phyloP scores from a whole-genome alignment of 306 rosid species.

The Prunus mira region DNA sequence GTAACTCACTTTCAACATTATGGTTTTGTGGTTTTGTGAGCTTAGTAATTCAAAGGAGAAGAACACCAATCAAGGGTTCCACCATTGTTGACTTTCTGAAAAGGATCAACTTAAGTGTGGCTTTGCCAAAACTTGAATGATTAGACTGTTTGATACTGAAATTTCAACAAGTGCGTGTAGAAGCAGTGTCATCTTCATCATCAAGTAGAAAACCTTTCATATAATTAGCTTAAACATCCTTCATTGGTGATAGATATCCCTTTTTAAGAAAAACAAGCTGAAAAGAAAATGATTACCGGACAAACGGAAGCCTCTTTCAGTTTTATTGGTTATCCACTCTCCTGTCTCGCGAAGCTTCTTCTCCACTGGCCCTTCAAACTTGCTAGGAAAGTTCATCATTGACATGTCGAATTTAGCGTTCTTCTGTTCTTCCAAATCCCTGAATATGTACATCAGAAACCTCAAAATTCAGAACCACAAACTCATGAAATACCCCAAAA shows the following conservation, averaged over 20 bases:
- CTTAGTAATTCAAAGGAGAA: no score
- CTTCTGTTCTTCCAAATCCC: slow-evolving; percentile 48
- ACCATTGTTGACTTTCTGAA: not conserved
- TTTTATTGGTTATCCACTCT: slow-evolving; percentile 54
- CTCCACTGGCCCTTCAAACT: slow-evolving; percentile 62
- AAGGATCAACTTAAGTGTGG: no score
- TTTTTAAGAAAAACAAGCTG: not conserved
- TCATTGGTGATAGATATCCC: not conserved
- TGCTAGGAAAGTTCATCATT: slow-evolving; percentile 39
- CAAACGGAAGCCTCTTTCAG: slow-evolving; percentile 47
- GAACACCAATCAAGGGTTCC: no score
- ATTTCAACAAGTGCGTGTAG: no score
- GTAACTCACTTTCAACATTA: no score
- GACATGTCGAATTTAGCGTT: slow-evolving; percentile 50
- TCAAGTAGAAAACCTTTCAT: no score
- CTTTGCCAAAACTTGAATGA: not conserved
- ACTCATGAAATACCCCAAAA: not conserved
- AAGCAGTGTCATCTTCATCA: not conserved
- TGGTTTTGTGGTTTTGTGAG: not conserved
- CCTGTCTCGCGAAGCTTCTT: slow-evolving; percentile 69
- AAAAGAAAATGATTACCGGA: slow-evolving; percentile 35
- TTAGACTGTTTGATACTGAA: no score
- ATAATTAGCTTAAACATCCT: not conserved
- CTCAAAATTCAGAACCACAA: not conserved
- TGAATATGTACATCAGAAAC: slow-evolving; percentile 4